phyloP scores from a whole-genome alignment of 805 yeast species.

The Babjeviella inositovora region DNA sequence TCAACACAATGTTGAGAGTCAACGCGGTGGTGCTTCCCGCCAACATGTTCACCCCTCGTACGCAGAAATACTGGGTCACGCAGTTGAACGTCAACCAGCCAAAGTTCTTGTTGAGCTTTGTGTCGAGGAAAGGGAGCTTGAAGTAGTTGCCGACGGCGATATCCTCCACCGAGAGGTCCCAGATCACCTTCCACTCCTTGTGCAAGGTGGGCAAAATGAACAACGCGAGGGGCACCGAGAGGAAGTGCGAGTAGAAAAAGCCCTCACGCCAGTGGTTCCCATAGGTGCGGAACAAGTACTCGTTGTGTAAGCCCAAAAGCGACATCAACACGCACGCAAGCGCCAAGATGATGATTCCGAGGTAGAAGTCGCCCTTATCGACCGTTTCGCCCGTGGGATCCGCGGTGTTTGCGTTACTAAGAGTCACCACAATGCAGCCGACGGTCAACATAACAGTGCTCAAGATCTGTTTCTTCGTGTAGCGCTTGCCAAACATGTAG shows the following conservation, averaged over 20 bases:
- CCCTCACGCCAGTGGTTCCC: constrained; percentile 54
- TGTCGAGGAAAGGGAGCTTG: too few relatives aligned
- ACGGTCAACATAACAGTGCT: constrained; percentile 34
- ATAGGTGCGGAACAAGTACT: constrained; percentile 26
- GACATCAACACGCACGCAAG: constrained; percentile 35
- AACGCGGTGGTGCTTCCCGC: constrained; percentile 44
- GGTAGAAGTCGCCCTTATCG: constrained; percentile 5
- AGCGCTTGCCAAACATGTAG: constrained; percentile 22
- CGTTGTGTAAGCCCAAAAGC: constrained; percentile 41
- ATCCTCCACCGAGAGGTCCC: too few relatives aligned
- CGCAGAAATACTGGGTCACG: constrained; percentile 43
- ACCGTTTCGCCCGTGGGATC: neutral
- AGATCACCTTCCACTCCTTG: constrained; percentile 4
- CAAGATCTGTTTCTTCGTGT: constrained; percentile 23
- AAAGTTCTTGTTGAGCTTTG: too few relatives aligned
- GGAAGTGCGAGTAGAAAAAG: constrained; percentile 41
- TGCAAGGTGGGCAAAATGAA: constrained; percentile 11
- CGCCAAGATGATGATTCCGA: constrained; percentile 23
- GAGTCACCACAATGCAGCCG: constrained; percentile 32
- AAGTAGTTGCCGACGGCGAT: too few relatives aligned
- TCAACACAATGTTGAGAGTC: constrained; percentile 43
- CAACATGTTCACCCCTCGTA: constrained; percentile 49
- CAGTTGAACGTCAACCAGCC: constrained; percentile 22
- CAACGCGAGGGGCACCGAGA: constrained; percentile 36
- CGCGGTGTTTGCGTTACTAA: constrained; percentile 4